A percentile compares a stretch with the other conserved stretches of the same genome.
These are phyloP conservation scores for Zalaria sp. DNA, from an alignment of 2,329 filamentous ascomycete genomes.

Conservation along the genomic window DNA sequence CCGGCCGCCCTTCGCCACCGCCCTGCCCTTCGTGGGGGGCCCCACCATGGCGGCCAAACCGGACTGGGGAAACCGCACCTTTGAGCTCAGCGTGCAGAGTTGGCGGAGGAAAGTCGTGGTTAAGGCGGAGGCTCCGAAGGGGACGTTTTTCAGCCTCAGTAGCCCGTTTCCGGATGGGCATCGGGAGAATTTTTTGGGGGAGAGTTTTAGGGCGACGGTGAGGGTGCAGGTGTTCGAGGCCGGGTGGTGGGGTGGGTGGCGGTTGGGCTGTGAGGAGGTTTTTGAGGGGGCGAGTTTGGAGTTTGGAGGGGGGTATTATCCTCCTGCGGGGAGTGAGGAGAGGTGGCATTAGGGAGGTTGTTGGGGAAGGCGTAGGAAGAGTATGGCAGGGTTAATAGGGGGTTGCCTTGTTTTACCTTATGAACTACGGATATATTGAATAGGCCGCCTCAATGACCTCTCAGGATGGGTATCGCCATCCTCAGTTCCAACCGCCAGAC, in stretches of 20 bases:
- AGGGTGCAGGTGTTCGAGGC: constrained; percentile 27
- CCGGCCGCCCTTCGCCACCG: constrained; percentile 28
- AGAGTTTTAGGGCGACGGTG: constrained; percentile 33
- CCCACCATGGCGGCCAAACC: constrained; percentile 28
- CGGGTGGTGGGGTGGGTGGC: constrained; percentile 24
- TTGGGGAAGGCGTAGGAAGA: too few relatives aligned
- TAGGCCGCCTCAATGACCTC: too few relatives aligned
- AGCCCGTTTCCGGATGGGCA: constrained; percentile 33
- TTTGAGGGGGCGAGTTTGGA: constrained; percentile 33
- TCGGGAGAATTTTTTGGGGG: constrained; percentile 26
- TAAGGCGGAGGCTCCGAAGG: constrained; percentile 24
- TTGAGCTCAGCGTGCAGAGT: constrained; percentile 23
- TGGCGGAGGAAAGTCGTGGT: constrained; percentile 27
- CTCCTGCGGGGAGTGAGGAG: constrained; percentile 22
- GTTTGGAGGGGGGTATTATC: constrained; percentile 35
- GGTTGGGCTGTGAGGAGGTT: constrained; percentile 21
- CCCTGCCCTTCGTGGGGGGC: constrained; percentile 17
- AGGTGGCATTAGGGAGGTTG: constrained; percentile 16
- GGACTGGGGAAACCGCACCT: constrained; percentile 25
- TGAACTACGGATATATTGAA: too few relatives aligned
- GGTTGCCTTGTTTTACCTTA: too few relatives aligned
- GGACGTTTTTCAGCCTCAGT: constrained; percentile 30
- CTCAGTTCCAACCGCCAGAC: too few relatives aligned
- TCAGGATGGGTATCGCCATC: too few relatives aligned
- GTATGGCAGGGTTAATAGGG: too few relatives aligned